Evolutionary conservation across 192 early-diverging fungal genomes (phyloP).

Genomic region (Entomortierella parvispora): DNA sequence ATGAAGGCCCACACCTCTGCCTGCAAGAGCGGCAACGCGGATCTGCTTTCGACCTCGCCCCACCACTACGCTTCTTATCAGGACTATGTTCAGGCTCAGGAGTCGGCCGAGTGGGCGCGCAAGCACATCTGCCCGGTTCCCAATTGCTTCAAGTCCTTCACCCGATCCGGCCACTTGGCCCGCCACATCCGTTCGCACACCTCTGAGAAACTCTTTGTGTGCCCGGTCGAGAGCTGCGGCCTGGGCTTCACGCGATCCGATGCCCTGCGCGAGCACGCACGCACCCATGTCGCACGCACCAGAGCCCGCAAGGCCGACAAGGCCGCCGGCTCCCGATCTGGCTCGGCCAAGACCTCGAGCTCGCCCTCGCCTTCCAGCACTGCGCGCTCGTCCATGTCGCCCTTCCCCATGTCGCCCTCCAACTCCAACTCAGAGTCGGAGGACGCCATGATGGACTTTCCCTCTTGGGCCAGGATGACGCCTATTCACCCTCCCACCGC

Average conservation of each 20-base stretch:
- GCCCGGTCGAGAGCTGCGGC: conserved; percentile 64
- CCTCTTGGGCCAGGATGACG: conserved; percentile 48
- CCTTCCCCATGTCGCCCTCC: conserved; percentile 42
- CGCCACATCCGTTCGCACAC: conserved; percentile 61
- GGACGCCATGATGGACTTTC: conserved; percentile 29
- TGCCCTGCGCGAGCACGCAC: conserved; percentile 79
- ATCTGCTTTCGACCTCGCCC: conserved; percentile 46
- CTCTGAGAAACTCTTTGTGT: conserved; percentile 50
- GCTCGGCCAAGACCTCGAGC: conserved; percentile 5
- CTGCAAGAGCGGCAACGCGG: conserved; percentile 58
- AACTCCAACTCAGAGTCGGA: conserved; percentile 40
- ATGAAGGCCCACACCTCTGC: conserved; percentile 66
- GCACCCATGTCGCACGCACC: conserved; percentile 72
- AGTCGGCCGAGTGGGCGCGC: conserved; percentile 53
- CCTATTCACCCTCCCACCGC: conserved; percentile 39
- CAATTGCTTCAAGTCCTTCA: conserved; percentile 61
- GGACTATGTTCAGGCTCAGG: conserved; percentile 39
- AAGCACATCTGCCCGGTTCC: conserved; percentile 53
- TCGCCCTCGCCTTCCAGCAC: conserved; percentile 42
- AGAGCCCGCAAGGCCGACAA: conserved; percentile 34
- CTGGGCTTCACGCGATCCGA: conserved; percentile 82
- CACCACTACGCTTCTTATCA: conserved; percentile 50
- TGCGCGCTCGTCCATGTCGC: conserved; percentile 40
- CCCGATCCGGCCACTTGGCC: conserved; percentile 56
- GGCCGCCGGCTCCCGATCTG: conserved; percentile 6